Conservation (phyloP, 1,284 basidiomycete genomes). For the Sutorius eximius region DNA sequence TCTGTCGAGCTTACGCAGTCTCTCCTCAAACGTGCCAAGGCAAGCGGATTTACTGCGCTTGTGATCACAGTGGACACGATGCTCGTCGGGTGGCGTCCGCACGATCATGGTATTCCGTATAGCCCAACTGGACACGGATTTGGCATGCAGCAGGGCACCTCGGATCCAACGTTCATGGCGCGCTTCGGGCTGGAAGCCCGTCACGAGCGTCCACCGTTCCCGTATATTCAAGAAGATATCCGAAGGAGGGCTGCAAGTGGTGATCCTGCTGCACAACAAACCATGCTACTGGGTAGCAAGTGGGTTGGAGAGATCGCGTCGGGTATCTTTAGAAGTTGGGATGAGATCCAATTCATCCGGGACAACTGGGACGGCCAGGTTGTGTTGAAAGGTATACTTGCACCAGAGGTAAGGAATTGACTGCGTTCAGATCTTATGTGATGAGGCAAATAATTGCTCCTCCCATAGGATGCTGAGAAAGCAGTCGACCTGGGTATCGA, state of each 20-base stretch:
- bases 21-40: slow-evolving; percentile 63
- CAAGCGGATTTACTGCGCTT: slow-evolving; percentile 62
- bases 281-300: slow-evolving; percentile 46
- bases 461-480: slow-evolving; percentile 61
- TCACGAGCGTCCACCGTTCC: slow-evolving; percentile 50
- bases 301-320: slow-evolving; percentile 62
- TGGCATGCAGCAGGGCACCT: slow-evolving; percentile 56
- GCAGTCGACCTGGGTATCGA: slow-evolving; percentile 68
- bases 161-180: slow-evolving; percentile 74
- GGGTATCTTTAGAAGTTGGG: slow-evolving; percentile 61
- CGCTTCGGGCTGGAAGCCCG: slow-evolving; percentile 45
- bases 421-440: not conserved
- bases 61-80: slow-evolving; percentile 72
- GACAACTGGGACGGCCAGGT: slow-evolving; percentile 71
- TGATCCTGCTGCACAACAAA: slow-evolving; percentile 46
- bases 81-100: slow-evolving; percentile 66
- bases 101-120: slow-evolving; percentile 60
- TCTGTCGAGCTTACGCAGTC: slow-evolving; percentile 63
- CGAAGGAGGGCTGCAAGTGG: slow-evolving; percentile 43
- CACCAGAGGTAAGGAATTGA: slow-evolving; percentile 38
- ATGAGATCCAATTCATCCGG: slow-evolving; percentile 60
- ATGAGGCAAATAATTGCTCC: not conserved
- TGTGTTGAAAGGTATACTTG: slow-evolving; percentile 70
- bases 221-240: slow-evolving; percentile 50
- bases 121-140: slow-evolving; percentile 63